Base-by-base conservation (phyloP, 2,329 filamentous ascomycete species). In the Lizonia empirigonia region DNA sequence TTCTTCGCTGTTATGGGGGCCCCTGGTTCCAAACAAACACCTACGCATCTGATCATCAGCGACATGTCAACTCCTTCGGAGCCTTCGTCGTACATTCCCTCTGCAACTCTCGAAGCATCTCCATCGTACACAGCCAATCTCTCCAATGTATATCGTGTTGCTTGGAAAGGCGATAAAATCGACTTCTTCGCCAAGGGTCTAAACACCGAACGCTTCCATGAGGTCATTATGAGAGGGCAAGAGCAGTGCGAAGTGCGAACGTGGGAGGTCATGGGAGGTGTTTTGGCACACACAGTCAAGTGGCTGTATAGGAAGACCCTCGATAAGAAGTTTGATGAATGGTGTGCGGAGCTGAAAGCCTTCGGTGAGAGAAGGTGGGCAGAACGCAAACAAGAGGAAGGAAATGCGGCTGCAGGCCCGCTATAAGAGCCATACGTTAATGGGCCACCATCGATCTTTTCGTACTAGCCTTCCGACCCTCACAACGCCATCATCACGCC, bases 231-330 rank as follows among this genome's bases (percentile, higher is more conserved):
- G 1, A 51, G 22, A 7, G 46, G 52, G 0, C 39, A 58, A 9
- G 49, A 55, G 4, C 44, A 58, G 19, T 64, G 62, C 35, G 60
- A 64, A 35, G 59, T 64, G 5, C 35, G 57, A 15, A 56, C 49
- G 1, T 64, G 62, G 62, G 62, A 64, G 52, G 27, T 58, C 2
- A 64, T 64, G 60, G 39, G 53, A 1, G 62, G 60, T 9, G n/a
- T 63, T 4, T n/a, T 60, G 30, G 53, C 62, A 13, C 30, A 52
- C 24, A 44, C 59, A 9, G 62, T 64, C 8, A 62, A 59, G 40
- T 33, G 53, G 34, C 34, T 59, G 32, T 53, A 56, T n/a, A 37
- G 45, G 38, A 55, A 52, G 10, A 62, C 56, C 6, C 39, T 64
- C 7, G 40, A 51, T n/a, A 45, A 18, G 16, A 64, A 62, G 42